Percentiles rank a stretch among this genome's conserved stretches.
Conservation (phyloP, 1,284 basidiomycete genomes). For the Puccinia novopanici region DNA sequence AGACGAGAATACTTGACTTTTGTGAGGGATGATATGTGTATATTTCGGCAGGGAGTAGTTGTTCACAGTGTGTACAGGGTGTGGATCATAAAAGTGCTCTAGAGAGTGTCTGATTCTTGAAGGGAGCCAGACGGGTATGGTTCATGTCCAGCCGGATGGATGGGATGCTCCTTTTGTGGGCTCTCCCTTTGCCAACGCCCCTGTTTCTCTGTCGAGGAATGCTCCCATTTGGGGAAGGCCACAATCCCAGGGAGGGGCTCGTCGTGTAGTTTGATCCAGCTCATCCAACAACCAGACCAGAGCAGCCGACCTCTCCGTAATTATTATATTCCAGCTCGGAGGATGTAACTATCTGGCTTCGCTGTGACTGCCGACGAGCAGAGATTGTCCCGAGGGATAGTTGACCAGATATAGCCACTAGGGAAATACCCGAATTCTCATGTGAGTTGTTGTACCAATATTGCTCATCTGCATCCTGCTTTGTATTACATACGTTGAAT, state of each 20-base stretch:
- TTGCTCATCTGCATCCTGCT: too few relatives aligned
- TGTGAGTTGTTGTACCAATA: too few relatives aligned
- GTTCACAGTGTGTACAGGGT: too few relatives aligned
- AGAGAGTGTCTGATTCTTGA: background rate
- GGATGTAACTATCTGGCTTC: slow-evolving; percentile 3
- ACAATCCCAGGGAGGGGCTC: too few relatives aligned
- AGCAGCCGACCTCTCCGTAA: background rate
- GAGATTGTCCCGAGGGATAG: background rate
- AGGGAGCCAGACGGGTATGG: background rate
- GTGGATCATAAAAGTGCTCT: too few relatives aligned
- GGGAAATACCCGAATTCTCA: too few relatives aligned
- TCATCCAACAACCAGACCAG: slow-evolving; percentile 10
- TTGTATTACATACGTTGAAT: too few relatives aligned
- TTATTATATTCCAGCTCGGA: background rate
- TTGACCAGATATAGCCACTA: too few relatives aligned
- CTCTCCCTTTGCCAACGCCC: slow-evolving; percentile 19
- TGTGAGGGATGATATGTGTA: background rate
- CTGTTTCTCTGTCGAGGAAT: slow-evolving; percentile 24
- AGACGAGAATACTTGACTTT: background rate
- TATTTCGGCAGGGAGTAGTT: too few relatives aligned
- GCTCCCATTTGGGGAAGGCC: slow-evolving; percentile 24
- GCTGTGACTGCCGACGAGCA: slow-evolving; percentile 3
- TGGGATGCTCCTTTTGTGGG: background rate
- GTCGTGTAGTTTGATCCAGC: slow-evolving; percentile 22
- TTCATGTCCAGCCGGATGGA: too few relatives aligned